Conservation (phyloP, 2,329 filamentous ascomycete species). For the Albophoma yamanashiensis region DNA sequence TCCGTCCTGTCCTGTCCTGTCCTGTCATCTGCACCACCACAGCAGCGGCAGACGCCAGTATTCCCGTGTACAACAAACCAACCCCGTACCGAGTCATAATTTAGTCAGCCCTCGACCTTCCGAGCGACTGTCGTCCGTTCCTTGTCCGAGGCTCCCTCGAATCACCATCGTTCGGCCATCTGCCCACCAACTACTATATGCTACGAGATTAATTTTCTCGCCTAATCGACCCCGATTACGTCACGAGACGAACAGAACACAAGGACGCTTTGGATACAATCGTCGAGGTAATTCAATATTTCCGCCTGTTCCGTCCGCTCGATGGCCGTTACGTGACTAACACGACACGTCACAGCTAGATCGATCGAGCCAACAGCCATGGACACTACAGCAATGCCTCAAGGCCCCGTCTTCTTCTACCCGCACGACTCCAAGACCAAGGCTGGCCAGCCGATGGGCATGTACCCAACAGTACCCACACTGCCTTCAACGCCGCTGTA, state of each 20-base stretch:
- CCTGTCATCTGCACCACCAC: slow-evolving; percentile 5
- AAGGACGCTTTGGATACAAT: background rate
- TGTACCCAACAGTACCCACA: slow-evolving; percentile 42
- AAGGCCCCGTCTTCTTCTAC: slow-evolving; percentile 76
- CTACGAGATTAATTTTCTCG: slow-evolving; percentile 1
- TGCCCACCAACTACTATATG: slow-evolving; percentile 5
- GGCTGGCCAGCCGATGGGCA: slow-evolving; percentile 11
- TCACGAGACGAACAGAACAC: slow-evolving; percentile 1
- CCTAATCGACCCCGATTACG: slow-evolving; percentile 8
- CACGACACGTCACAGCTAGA: background rate
- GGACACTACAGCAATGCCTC: slow-evolving; percentile 51
- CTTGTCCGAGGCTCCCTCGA: slow-evolving; percentile 16
- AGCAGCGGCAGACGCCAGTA: slow-evolving; percentile 4
- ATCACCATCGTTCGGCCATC: slow-evolving; percentile 3
- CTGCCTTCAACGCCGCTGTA: slow-evolving; percentile 53
- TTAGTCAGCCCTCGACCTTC: slow-evolving; percentile 20
- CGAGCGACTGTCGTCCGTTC: slow-evolving; percentile 34
- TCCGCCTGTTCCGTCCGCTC: background rate
- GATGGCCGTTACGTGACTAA: background rate
- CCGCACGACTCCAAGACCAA: slow-evolving; percentile 65
- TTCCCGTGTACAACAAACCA: slow-evolving; percentile 17
- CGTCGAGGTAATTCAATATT: background rate
- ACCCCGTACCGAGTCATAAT: slow-evolving; percentile 17
- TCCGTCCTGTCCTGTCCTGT: slow-evolving; percentile 8
- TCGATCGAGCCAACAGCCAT: slow-evolving; percentile 34